Base-by-base conservation (phyloP, 2,329 filamentous ascomycete genomes). In the Chrysoporthe cubensis region DNA sequence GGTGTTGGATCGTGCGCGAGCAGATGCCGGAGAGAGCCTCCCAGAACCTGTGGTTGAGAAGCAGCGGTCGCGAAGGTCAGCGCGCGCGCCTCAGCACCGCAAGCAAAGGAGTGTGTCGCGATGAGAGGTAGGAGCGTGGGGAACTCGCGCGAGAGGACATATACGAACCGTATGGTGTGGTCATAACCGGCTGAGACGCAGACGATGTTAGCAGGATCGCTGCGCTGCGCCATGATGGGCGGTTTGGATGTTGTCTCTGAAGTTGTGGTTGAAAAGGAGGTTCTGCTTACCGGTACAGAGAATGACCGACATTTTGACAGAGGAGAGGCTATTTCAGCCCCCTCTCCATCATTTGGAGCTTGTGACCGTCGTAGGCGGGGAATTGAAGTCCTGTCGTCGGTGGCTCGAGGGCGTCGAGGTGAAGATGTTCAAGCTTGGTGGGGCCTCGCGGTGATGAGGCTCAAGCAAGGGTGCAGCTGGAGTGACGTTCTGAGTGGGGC, bases 21-120 rank as follows among this genome's bases (percentile, higher is more conserved):
- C 96, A 99, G 75, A 99, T 98, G 65, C 96, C 96, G 13, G 94
- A 97, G 66, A 99, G 87, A 1, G 96, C 96, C 81, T 99, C 96
- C 96, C 96, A 99, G 83, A 99, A 99, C 72, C 94, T 96, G 77
- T 66, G 50, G 34, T 32, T 34, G 46, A 26, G 42, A 60, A 44
- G 34, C 67, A 74, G 67, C 75, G 71, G 65, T 64, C 43, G 52
- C 34, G 26, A 26, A 21, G n/a, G 56, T 65, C 56, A 65, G 61
- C 37, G 26, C 37, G 21, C 56, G 14, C 6, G 32, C 42, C n/a
- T 46, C 54, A 40, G 56, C 32, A 7, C 52, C 34, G 64, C 40
- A 32, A 64, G 8, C 44, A n/a, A 34, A 16, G 26, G 21, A 44
- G 9, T 7, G 40, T 26, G 21, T 32, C 21, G 37, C 40, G 61